phyloP scores from a whole-genome alignment of 78 protist species.

The slime mould (Dictyostelium discoideum) region dicty_2.7 NC_007088.5:5744501-5745000 shows the following conservation, averaged over 20 bases:
- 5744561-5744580: conserved; percentile 63
- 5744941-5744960: too few species aligned
- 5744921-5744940: too few species aligned
- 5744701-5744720: not conserved
- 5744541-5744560: conserved; percentile 49
- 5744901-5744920: too few species aligned
- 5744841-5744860: not conserved
- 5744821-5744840: not conserved
- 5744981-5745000: too few species aligned
- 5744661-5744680: conserved; percentile 38
- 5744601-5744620: conserved; percentile 69
- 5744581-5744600: conserved; percentile 29
- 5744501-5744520: conserved; percentile 54
- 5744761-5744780: conserved; percentile 1
- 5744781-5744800: not conserved
- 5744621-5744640: conserved; percentile 39
- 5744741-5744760: conserved; percentile 4
- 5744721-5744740: conserved; percentile 18
- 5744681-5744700: conserved; percentile 45
- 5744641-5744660: conserved; percentile 11
- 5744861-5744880: not conserved
- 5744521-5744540: conserved; percentile 58
- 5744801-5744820: conserved; percentile 22
- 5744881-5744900: too few species aligned
- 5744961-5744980: too few species aligned